Evolutionary conservation across 305 asterid genomes (phyloP), one percentile per base, ranked within the genome.

Genomic region (Fraxinus platypoda): DNA sequence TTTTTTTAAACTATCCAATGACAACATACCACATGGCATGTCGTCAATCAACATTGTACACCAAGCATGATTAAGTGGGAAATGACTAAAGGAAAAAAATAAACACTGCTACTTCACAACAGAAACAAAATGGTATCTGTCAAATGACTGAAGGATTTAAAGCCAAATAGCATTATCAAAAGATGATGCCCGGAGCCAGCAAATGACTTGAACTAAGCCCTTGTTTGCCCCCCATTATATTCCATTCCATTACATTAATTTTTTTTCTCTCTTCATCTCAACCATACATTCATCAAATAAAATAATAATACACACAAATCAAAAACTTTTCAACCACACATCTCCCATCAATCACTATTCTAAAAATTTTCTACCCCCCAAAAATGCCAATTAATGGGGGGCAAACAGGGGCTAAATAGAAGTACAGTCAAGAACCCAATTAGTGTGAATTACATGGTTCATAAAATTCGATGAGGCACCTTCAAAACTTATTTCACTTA

Each of bases 401-500:
- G n/a, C n/a, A n/a, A n/a, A n/a, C n/a, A n/a, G n/a, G n/a, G n/a
- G n/a, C n/a, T n/a, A 4, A 28, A 37, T 30, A 28, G 33, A 13
- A 30, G 23, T 68, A 68, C 74, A 13, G 12, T 70, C 75, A 70
- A 30, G 41, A 43, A 43, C 54, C 49, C 54, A 43, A 43, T 43
- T 43, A 28, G 37, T 4, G 74, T 28, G 9, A 28, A 70, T 66
- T 12, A 30, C 41, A 15, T 8, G 52, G 68, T 75, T 75, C 33
- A 35, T 49, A 17, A 41, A 15, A 76, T 46, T 4, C 37, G 3
- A 76, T 6, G 62, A 12, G 12, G 25, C 79, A 15, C 66, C 37
- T 38, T 9, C 4, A 23, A 52, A 25, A 46, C 34, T 70, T 19
- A 43, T 59, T 46, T 71, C 86, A 88, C 21, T 76, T 78, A 62